Base-by-base conservation (phyloP, 2,329 filamentous ascomycete species). In the Nemania diffusa region DNA sequence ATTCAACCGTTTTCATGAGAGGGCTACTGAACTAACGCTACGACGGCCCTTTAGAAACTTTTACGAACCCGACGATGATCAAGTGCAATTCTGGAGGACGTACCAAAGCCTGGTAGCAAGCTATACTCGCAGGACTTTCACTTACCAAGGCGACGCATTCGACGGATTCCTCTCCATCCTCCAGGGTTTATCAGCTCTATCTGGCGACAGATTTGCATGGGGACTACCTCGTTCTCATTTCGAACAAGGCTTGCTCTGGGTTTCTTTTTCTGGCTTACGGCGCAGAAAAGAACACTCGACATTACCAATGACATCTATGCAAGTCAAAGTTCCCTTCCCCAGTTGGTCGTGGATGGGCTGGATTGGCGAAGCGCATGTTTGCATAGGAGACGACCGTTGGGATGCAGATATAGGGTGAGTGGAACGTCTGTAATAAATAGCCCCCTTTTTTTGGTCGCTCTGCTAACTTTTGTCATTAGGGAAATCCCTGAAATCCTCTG, bases 281-380 rank as follows among this genome's bases (percentile, higher is more conserved):
- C 40, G 51, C 20, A 46, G 51, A 26, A 37, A 48, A 17, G 51
- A 56, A n/a, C n/a, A 34, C 26, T 34, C 51, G 26, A 62, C 59
- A 6, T 20, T 62, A 29, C 50, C 50, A 17, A 62, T 55, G 40
- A 62, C 51, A n/a, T 62, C 59, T 17, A 8, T 48, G 26, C 17
- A 56, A 34, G 13, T 55, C 40, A 55, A 29, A 56, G 51, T 27
- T 29, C 32, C 57, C 11, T 42, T 53, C n/a, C 57, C 57, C 26
- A 61, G 57, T 42, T 62, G 59, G 51, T 56, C 51, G 40, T 56
- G 59, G 51, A 62, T 62, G 51, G 59, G 59, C 24, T 62, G 59
- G 59, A 50, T 62, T 48, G 59, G 59, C 11, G 57, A 59, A 24
- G 44, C 57, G 44, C 57, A 59, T 37, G 22, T 59, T 27, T 59